Evolutionary conservation across 176 grass and related monocot species (phyloP), one percentile per base, ranked within the genome.

Genomic region (Aegilops longissima): DNA sequence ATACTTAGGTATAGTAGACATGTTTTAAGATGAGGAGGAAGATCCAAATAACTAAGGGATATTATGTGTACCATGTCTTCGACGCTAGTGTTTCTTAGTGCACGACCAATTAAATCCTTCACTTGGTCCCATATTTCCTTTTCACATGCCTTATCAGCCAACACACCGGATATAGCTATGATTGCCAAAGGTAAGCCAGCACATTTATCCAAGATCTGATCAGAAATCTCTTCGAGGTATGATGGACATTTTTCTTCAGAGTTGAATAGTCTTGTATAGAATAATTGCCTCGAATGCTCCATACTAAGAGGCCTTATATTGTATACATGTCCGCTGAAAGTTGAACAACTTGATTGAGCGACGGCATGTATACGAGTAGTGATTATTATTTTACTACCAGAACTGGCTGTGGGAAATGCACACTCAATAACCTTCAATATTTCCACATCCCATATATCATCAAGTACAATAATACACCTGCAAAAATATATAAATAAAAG

Each of bases 1-100:
- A 82, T 76, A 40, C 83, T 76, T 7, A 82, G 66, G 30, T 82
- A 86, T 31, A 90, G 33, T 38, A 90, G 80, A 35, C 88, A 90
- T 14, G 67, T 42, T 20, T 69, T 80, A 23, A 90, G 83, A 47
- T 59, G 24, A 9, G 68, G 23, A 68, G 88, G 88, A 33, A 90
- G 63, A 58, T 85, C 76, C 65, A 81, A 86, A 51, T 81, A 81
- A 27, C 77, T 70, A 21, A 81, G 52, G 6, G 21, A 70, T 31
- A 90, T 16, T 45, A 73, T 73, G 20, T 42, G 45, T 44, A 42
- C n/a, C 70, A 73, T 73, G 17, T 18, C 70, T 42, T 73, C 38
- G 0, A 73, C 9, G 23, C 8, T n/a, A 21, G 23, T 12, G 1
- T 73, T n/a, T 73, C 25, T 52, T 52, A 76, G 25, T 0, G 24